Evolutionary conservation across 2,329 filamentous ascomycete genomes (phyloP).

Genomic region (Akanthomyces lecanii): DNA sequence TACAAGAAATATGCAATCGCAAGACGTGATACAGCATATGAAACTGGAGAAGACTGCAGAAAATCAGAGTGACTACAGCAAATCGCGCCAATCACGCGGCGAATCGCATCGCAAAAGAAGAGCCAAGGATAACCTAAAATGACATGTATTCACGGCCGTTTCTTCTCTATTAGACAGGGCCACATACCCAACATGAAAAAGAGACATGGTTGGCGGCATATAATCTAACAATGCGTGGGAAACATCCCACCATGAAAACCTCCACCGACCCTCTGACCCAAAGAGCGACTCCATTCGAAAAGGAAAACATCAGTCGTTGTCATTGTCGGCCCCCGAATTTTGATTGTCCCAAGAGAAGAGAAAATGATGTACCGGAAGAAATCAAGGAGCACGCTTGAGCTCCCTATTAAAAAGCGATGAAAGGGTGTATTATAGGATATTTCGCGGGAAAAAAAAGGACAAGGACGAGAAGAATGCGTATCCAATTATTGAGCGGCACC

Average conservation of each 20-base stretch:
- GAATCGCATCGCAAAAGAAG: not conserved
- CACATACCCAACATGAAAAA: slow-evolving; percentile 8
- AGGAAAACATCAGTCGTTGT: slow-evolving; percentile 14
- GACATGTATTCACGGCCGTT: slow-evolving; percentile 14
- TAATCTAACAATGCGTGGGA: slow-evolving; percentile 20
- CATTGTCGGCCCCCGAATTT: slow-evolving; percentile 10
- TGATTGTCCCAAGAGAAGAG: slow-evolving; percentile 5
- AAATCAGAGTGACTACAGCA: too few species aligned
- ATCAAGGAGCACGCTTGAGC: slow-evolving; percentile 13
- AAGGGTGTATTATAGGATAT: slow-evolving; percentile 14
- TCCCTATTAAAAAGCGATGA: slow-evolving; percentile 7
- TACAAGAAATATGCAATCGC: slow-evolving; percentile 57
- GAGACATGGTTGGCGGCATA: slow-evolving; percentile 14
- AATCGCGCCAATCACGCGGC: not conserved
- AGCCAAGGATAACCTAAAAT: slow-evolving; percentile 16
- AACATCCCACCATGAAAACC: slow-evolving; percentile 1
- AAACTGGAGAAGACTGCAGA: too few species aligned
- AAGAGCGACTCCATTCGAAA: slow-evolving; percentile 11
- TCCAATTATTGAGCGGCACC: slow-evolving; percentile 13
- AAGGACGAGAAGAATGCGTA: not conserved
- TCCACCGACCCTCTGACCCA: not conserved
- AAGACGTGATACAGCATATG: slow-evolving; percentile 31
- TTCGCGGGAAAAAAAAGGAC: not conserved
- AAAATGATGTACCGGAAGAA: slow-evolving; percentile 14
- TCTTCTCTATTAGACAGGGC: slow-evolving; percentile 15